phyloP scores from a whole-genome alignment of 345 rosid species.

The Carallia pectinifolia region DNA sequence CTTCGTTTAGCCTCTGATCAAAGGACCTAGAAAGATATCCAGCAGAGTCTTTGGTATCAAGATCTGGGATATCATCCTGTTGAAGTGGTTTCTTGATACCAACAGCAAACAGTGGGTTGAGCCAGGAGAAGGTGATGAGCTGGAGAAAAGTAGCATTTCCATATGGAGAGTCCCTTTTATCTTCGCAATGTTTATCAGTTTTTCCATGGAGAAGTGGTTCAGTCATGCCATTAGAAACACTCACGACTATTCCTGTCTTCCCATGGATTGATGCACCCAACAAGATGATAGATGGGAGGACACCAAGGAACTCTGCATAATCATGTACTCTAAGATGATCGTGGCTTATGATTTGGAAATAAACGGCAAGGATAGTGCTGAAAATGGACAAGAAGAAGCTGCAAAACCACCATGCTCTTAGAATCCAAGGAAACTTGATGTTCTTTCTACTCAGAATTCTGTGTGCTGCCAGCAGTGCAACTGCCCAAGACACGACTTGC shows the following conservation, averaged over 20 bases:
- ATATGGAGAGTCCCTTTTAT: slow-evolving; percentile 50
- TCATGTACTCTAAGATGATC: slow-evolving; percentile 34
- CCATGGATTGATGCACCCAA: slow-evolving; percentile 60
- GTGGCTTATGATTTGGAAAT: slow-evolving; percentile 26
- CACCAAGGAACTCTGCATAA: slow-evolving; percentile 45
- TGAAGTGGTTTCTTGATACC: slow-evolving; percentile 77
- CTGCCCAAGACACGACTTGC: slow-evolving; percentile 47
- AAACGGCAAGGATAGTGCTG: slow-evolving; percentile 34
- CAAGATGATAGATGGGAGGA: slow-evolving; percentile 54
- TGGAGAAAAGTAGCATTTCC: slow-evolving; percentile 72
- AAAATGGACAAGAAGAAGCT: slow-evolving; percentile 49
- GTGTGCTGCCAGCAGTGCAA: slow-evolving; percentile 36
- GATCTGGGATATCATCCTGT: slow-evolving; percentile 67
- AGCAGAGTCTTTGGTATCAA: slow-evolving; percentile 67
- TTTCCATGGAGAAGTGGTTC: slow-evolving; percentile 58
- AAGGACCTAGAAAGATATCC: slow-evolving; percentile 49
- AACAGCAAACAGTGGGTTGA: slow-evolving; percentile 64
- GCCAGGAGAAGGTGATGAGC: slow-evolving; percentile 87
- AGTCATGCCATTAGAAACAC: slow-evolving; percentile 25
- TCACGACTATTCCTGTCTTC: slow-evolving; percentile 48
- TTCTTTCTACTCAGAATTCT: slow-evolving; percentile 32
- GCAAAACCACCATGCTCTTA: slow-evolving; percentile 85
- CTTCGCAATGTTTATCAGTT: slow-evolving; percentile 24
- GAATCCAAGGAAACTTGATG: slow-evolving; percentile 56
- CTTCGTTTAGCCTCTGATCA: slow-evolving; percentile 45